Evolutionary conservation across 306 rosid genomes (phyloP), one percentile per base, ranked within the genome.

Genomic region (Dalbergia cultrata): DNA sequence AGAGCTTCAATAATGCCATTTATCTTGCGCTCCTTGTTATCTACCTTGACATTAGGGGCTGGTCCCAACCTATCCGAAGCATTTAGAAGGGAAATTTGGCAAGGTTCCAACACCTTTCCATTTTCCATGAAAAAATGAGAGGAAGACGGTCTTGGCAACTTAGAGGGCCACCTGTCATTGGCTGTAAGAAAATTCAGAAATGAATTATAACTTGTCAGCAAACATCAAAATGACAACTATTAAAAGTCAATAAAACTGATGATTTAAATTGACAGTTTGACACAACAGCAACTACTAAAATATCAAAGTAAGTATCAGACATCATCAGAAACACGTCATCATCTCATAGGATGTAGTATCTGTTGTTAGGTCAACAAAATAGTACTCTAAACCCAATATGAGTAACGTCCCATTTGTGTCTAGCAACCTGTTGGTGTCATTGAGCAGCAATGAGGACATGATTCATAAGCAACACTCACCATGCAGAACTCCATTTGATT

Each of bases 401-500:
- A 61, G 67, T 41, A 69, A 78, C 45, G 67, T 22, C 85, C 59
- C 76, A 75, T 72, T 82, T 76, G 72, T 61, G 81, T 79, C 75
- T 52, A 69, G 79, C 52, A 77, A 68, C 80, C 65, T 49, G 64
- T 77, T 45, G 31, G 77, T 70, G 76, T 62, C 75, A 75, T 59
- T 60, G 61, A 65, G 82, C 66, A 67, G 78, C 81, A 87, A 82
- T 13, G 74, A 65, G 82, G 54, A 75, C 83, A 80, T 70, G 85
- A 71, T 26, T 26, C 31, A 26, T 26, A 26, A 26, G 52, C 74
- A 84, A 69, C 87, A 90, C 99, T 92, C 94, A 96, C 99, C 97
- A 63, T 64, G 92, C 60, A 82, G 75, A 84, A 90, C 84, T 84
- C 99, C 98, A 86, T 93, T 96, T 43, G 90, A 72, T 86, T 89